phyloP scores from a whole-genome alignment of 2,329 filamentous ascomycete species.

The Ophiostoma fasciatum region DNA sequence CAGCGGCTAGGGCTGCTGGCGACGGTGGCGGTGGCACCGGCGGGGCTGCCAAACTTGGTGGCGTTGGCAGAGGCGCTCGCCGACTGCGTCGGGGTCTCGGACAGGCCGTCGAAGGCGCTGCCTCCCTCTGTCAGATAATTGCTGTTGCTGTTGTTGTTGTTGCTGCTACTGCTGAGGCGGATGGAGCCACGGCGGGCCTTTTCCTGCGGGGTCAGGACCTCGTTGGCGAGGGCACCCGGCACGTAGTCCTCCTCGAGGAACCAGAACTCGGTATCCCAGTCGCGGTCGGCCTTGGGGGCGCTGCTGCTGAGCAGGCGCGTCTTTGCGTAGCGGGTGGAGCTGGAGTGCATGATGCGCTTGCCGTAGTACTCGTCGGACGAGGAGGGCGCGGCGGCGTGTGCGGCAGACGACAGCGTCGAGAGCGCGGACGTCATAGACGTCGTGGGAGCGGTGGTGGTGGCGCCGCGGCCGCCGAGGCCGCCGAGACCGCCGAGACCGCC shows the following conservation, averaged over 20 bases:
- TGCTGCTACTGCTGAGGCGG: too few relatives aligned
- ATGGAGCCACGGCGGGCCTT: constrained; percentile 49
- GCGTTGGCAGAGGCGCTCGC: constrained; percentile 15
- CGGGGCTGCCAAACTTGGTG: constrained; percentile 47
- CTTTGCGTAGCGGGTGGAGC: constrained; percentile 43
- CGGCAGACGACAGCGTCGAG: too few relatives aligned
- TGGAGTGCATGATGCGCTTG: constrained; percentile 56
- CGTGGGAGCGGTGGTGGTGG: not conserved
- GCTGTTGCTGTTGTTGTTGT: too few relatives aligned
- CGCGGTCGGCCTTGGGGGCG: constrained; percentile 42
- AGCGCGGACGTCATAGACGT: too few relatives aligned
- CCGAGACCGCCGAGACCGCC: not conserved
- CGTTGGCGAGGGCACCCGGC: constrained; percentile 50
- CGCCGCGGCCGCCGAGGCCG: not conserved
- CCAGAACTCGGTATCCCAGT: constrained; percentile 54
- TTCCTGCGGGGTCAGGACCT: constrained; percentile 51
- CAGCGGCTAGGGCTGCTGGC: constrained; percentile 47
- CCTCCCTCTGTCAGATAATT: constrained; percentile 23
- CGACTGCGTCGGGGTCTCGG: constrained; percentile 2
- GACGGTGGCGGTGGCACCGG: constrained; percentile 17
- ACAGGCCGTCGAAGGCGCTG: constrained; percentile 20
- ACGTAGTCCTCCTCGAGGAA: constrained; percentile 78
- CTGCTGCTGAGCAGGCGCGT: constrained; percentile 54
- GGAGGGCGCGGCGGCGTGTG: not conserved
- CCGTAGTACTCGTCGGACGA: constrained; percentile 47